A percentile compares a stretch with the other conserved stretches of the same genome.
These are phyloP conservation scores for Phaeoacremonium minimum DNA, from an alignment of 2,329 filamentous ascomycete genomes.

Conservation along the genomic window DNA sequence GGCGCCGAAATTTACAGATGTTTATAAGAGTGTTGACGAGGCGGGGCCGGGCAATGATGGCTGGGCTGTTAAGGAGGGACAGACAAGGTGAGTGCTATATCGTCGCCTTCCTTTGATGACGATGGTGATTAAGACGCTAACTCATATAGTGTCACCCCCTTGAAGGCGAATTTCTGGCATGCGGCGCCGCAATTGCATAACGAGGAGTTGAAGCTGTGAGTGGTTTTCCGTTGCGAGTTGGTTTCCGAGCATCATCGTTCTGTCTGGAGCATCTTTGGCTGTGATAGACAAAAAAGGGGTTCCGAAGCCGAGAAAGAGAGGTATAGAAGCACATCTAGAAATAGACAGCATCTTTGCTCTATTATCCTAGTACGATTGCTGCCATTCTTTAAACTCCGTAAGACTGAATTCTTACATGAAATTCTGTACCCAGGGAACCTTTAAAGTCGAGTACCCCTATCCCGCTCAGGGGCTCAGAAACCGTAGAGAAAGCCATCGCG, in stretches of 20 bases:
- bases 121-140: conserved; percentile 8
- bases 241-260: conserved; percentile 6
- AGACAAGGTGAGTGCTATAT: conserved; percentile 63
- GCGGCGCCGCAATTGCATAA: conserved; percentile 56
- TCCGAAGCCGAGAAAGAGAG: conserved; percentile 5
- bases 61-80: conserved; percentile 83
- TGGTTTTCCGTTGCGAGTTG: conserved; percentile 27
- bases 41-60: conserved; percentile 82
- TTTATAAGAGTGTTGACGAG: conserved; percentile 81
- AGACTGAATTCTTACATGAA: conserved; percentile 26
- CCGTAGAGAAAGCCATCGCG: too few species aligned
- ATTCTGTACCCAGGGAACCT: conserved; percentile 12
- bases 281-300: not conserved
- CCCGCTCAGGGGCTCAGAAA: conserved; percentile 11
- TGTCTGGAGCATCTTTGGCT: conserved; percentile 1
- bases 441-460: conserved; percentile 1
- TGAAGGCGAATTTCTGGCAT: conserved; percentile 92
- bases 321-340: conserved; percentile 12
- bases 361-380: conserved; percentile 4
- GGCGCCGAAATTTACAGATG: conserved; percentile 82
- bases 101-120: conserved; percentile 2
- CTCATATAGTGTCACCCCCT: conserved; percentile 77
- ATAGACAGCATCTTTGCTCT: conserved; percentile 16
- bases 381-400: conserved; percentile 14
- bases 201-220: conserved; percentile 80